phyloP scores from a whole-genome alignment of 176 grass and related monocot species.

The Paspalum vaginatum region DNA sequence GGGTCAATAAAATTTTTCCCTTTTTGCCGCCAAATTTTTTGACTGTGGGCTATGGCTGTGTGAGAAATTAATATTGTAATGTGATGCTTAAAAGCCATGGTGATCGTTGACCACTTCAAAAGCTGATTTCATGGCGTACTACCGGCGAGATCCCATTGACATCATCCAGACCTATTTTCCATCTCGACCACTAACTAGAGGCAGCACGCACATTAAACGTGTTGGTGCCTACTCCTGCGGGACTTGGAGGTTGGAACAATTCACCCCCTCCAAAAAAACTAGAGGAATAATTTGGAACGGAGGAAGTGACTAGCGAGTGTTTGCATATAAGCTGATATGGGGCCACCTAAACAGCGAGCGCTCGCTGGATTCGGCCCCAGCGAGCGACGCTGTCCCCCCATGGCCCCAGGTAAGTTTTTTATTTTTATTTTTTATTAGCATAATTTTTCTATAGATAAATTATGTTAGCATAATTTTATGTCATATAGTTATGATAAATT shows the following conservation, averaged over 20 bases:
- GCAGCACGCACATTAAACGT: neutral
- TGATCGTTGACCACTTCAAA: neutral
- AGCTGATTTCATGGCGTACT: constrained; percentile 14
- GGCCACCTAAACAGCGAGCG: no score
- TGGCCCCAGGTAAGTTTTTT: no score
- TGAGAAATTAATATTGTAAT: neutral
- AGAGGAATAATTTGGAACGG: no score
- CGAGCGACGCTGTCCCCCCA: no score
- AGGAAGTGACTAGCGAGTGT: neutral
- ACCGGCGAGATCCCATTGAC: neutral
- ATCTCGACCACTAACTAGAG: constrained; percentile 8
- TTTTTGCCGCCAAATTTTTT: constrained; percentile 2
- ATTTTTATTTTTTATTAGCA: no score
- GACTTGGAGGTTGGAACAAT: neutral
- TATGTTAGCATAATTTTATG: no score
- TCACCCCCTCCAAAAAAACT: neutral
- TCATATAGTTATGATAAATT: no score
- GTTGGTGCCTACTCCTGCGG: neutral
- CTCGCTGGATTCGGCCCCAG: no score
- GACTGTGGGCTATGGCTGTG: neutral
- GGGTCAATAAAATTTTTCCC: neutral
- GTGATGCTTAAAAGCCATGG: neutral
- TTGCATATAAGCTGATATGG: neutral
- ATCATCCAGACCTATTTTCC: neutral
- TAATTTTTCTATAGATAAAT: no score